A percentile compares a stretch with the other conserved stretches of the same genome.
Evolutionary conservation across 2,329 filamentous ascomycete species (phyloP).

Genomic region (Coniochaeta pulveracea): DNA sequence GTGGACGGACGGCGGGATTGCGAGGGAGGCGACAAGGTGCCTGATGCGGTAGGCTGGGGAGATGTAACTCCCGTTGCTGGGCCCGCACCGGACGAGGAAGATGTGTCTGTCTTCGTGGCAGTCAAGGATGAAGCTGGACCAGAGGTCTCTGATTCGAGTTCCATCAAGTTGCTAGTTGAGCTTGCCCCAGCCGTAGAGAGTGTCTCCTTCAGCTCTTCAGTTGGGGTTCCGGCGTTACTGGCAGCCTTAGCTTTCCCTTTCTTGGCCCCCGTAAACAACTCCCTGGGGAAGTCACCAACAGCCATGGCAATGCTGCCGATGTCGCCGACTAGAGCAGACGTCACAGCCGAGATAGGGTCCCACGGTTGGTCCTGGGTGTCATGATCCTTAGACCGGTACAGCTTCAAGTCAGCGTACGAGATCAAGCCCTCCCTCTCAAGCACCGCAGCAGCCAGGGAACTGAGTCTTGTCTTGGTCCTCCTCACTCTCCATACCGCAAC

Average conservation of each 20-base stretch:
- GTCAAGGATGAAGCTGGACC: constrained; percentile 1
- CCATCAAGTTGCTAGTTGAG: constrained; percentile 3
- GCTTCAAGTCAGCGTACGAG: constrained; percentile 58
- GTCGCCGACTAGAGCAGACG: constrained; percentile 72
- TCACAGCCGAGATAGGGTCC: constrained; percentile 68
- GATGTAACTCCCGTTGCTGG: neutral
- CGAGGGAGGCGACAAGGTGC: neutral
- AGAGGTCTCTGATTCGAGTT: neutral
- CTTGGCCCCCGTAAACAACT: constrained; percentile 33
- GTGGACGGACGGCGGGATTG: neutral
- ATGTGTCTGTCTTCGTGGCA: constrained; percentile 5
- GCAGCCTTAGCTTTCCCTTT: constrained; percentile 10
- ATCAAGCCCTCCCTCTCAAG: constrained; percentile 54
- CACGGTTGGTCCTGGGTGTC: constrained; percentile 67
- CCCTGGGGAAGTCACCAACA: constrained; percentile 59
- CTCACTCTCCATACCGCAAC: constrained; percentile 67
- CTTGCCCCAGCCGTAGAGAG: constrained; percentile 1
- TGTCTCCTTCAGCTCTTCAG: constrained; percentile 4
- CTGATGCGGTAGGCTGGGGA: neutral
- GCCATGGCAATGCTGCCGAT: constrained; percentile 72
- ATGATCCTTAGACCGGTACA: constrained; percentile 57
- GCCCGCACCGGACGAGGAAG: neutral
- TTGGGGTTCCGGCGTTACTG: neutral
- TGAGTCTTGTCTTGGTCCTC: constrained; percentile 55
- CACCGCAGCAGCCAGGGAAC: constrained; percentile 60